A percentile compares a stretch with the other conserved stretches of the same genome.
Conservation (phyloP, 129 eudicot species). For the Artemisia tridentata region DNA sequence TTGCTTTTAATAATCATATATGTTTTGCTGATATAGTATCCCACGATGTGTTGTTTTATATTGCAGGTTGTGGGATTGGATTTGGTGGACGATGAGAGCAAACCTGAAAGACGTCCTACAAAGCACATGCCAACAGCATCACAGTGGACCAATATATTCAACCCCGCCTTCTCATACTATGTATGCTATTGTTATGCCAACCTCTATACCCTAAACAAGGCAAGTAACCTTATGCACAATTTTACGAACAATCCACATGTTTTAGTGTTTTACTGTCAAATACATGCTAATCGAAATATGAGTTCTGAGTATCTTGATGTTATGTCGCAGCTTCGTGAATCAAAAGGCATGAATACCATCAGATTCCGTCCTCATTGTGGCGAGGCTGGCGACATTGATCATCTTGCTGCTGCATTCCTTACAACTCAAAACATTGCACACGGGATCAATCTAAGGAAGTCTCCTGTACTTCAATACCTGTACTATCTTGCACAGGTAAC, state of each 20-base stretch:
- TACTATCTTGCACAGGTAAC: conserved; percentile 94
- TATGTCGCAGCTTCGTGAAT: conserved; percentile 88
- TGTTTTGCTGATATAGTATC: background rate
- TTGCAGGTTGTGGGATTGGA: conserved; percentile 95
- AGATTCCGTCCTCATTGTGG: conserved; percentile 98
- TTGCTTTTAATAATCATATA: no score
- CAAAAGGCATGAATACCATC: conserved; percentile 96
- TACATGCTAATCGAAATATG: background rate
- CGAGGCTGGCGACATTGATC: conserved; percentile 99
- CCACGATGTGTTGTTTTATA: background rate
- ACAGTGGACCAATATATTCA: conserved; percentile 94
- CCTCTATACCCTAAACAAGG: conserved; percentile 95
- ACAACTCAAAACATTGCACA: conserved; percentile 93
- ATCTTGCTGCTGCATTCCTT: conserved; percentile 97
- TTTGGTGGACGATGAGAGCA: conserved; percentile 99
- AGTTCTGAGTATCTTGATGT: conserved; percentile 19
- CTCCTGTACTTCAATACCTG: conserved; percentile 95
- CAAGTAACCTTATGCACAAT: conserved; percentile 4
- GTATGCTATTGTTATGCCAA: conserved; percentile 98
- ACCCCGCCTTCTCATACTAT: conserved; percentile 95
- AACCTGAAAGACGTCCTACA: conserved; percentile 98
- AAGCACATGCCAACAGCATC: conserved; percentile 98
- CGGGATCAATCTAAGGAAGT: conserved; percentile 92
- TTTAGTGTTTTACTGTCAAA: background rate
- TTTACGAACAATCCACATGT: background rate